These are phyloP conservation scores for Puccinia coronata DNA, from an alignment of 1,284 basidiomycete genomes.

Conservation along the genomic window DNA sequence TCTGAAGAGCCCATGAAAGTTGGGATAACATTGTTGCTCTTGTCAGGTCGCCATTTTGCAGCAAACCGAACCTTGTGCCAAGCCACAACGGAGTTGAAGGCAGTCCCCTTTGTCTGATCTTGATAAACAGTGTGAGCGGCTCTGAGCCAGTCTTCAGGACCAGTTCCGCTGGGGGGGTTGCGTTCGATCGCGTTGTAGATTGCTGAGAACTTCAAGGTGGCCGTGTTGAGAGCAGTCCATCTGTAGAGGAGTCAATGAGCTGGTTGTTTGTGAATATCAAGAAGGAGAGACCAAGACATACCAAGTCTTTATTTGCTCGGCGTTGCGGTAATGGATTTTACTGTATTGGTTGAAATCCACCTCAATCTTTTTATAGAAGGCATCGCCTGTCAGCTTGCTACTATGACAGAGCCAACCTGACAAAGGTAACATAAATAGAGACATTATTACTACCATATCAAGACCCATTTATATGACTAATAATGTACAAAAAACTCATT, in stretches of 20 bases:
- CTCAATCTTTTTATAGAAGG: neutral
- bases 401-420: too few relatives aligned
- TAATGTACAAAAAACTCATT: too few relatives aligned
- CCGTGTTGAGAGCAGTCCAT: slow-evolving; percentile 29
- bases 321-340: neutral
- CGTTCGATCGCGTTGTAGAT: slow-evolving; percentile 24
- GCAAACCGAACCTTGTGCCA: slow-evolving; percentile 1
- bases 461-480: too few relatives aligned
- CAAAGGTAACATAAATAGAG: too few relatives aligned
- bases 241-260: neutral
- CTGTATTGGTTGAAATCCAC: neutral
- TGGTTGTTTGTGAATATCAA: neutral
- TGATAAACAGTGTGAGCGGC: neutral
- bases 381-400: too few relatives aligned
- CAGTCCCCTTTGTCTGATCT: slow-evolving; percentile 4
- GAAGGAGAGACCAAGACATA: neutral
- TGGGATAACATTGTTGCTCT: neutral
- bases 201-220: too few relatives aligned
- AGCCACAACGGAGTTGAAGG: neutral
- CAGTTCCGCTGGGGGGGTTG: slow-evolving; percentile 15
- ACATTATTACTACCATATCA: too few relatives aligned
- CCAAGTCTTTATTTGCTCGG: neutral
- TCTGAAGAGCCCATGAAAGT: neutral
- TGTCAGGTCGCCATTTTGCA: slow-evolving; percentile 5
- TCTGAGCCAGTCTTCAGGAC: neutral